phyloP scores from a whole-genome alignment of 306 rosid species.

The Ochetophila trinervis region DNA sequence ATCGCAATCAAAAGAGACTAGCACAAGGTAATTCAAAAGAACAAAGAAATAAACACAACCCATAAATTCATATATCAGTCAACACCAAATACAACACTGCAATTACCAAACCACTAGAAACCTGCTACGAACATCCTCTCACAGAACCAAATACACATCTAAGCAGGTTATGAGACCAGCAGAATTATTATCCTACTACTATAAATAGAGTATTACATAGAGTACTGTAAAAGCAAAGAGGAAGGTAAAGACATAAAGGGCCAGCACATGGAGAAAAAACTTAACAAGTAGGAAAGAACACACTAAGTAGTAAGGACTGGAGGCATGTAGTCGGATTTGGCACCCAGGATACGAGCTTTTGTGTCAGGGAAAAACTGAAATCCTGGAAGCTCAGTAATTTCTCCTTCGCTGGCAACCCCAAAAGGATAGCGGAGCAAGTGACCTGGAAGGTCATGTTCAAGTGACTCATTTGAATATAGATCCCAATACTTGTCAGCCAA shows the following conservation, averaged over 20 bases:
- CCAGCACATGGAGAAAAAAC: neutral
- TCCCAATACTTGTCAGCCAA: slow-evolving; percentile 50
- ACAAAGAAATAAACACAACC: neutral
- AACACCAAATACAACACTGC: slow-evolving; percentile 11
- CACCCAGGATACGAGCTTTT: slow-evolving; percentile 42
- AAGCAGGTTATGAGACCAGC: slow-evolving; percentile 2
- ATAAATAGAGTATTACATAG: neutral
- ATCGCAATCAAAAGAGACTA: neutral
- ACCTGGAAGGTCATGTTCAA: slow-evolving; percentile 43
- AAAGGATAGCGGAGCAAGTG: slow-evolving; percentile 51
- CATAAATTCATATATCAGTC: slow-evolving; percentile 1
- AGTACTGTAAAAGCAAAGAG: neutral
- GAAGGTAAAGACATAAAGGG: neutral
- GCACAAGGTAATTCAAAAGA: neutral
- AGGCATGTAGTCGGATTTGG: slow-evolving; percentile 43
- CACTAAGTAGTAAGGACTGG: slow-evolving; percentile 44
- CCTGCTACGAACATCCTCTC: slow-evolving; percentile 20
- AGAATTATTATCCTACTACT: slow-evolving; percentile 15
- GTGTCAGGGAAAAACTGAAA: slow-evolving; percentile 47
- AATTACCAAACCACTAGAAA: slow-evolving; percentile 4
- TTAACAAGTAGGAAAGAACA: neutral
- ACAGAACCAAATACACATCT: neutral
- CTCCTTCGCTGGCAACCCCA: slow-evolving; percentile 31
- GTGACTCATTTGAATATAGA: slow-evolving; percentile 36
- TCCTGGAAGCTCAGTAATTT: slow-evolving; percentile 29